Base-by-base conservation (phyloP, 495 filamentous ascomycete species). In the Durotheca rogersii region DNA sequence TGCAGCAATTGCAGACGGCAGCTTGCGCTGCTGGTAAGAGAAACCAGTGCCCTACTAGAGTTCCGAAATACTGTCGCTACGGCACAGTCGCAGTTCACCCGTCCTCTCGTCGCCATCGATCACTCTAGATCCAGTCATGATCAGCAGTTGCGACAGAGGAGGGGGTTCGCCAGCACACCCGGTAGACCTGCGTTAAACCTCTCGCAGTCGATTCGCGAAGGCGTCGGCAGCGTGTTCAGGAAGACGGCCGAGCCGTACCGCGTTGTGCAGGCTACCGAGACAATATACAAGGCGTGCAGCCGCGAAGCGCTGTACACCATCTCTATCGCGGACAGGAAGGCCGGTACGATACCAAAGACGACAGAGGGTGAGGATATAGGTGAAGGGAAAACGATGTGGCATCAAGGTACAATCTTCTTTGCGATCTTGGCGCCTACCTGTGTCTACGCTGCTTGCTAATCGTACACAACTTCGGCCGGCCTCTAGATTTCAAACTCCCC, bases 311-410 rank as follows among this genome's bases (percentile, higher is more conserved):
- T 81, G 34, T 97, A 97, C 63, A 72, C 66, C 11, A 85, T 90
- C 41, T 75, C 81, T 2, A 72, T 81, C 23, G 69, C 77, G 27
- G 71, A 75, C 15, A 67, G 76, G 54, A 79, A 80, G 58, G 74
- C 79, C 1, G 69, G 61, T 4, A 73, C 78, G 18, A 69, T 89
- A 23, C 79, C 83, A 18, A 81, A 78, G 52, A 87, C 83, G 2
- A 79, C 75, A 23, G 79, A 81, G 18, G 89, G 85, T 0, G 86
- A 90, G 63, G 83, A 96, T 66, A 66, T 96, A 11, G 90, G 90
- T 11, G 74, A 83, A 19, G 84, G 85, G 10, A 75, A 75, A 23
- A 81, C 85, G 19, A 86, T 84, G 82, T 96, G 93, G 93, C 89
- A 92, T 69, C 68, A 82, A 62, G 80, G 90, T 93, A 72, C n/a